A percentile compares a stretch with the other conserved stretches of the same genome.
Conservation (phyloP, 768 basidiomycete genomes). For the Agrocybe pediades region DNA sequence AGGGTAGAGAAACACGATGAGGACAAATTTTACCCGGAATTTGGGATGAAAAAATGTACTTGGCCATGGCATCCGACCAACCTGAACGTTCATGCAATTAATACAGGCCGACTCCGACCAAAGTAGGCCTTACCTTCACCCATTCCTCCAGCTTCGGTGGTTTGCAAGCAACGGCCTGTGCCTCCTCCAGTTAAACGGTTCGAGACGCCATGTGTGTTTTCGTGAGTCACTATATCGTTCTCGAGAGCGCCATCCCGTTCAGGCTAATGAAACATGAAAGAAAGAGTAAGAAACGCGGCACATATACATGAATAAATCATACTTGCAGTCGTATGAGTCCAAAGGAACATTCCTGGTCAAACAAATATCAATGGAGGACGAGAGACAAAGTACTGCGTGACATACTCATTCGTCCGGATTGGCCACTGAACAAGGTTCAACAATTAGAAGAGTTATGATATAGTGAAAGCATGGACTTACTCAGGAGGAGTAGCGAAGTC, state of each 20-base stretch:
- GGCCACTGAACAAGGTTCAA: slow-evolving; percentile 17
- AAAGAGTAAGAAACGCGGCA: neutral
- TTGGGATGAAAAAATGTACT: slow-evolving; percentile 23
- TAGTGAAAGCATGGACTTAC: slow-evolving; percentile 19
- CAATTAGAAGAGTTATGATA: neutral
- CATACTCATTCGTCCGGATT: slow-evolving; percentile 17
- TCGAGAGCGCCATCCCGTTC: slow-evolving; percentile 63
- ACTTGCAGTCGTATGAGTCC: slow-evolving; percentile 27
- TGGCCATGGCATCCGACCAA: slow-evolving; percentile 59
- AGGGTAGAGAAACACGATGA: neutral
- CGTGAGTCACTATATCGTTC: slow-evolving; percentile 52
- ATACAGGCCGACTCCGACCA: too few relatives aligned
- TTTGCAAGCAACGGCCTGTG: slow-evolving; percentile 62
- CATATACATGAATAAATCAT: neutral
- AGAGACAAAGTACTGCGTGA: neutral
- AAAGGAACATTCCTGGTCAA: slow-evolving; percentile 31
- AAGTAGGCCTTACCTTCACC: slow-evolving; percentile 47
- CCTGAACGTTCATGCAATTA: slow-evolving; percentile 15
- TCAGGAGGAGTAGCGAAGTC: slow-evolving; percentile 45
- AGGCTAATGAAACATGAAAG: slow-evolving; percentile 37
- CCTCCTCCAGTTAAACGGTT: slow-evolving; percentile 55
- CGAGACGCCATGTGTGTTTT: slow-evolving; percentile 50
- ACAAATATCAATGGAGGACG: neutral
- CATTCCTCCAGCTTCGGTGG: slow-evolving; percentile 64
- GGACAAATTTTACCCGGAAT: neutral